These are phyloP conservation scores for Parietichytrium sp. DNA, from an alignment of 108 stramenopile species.

Conservation along the genomic window DNA sequence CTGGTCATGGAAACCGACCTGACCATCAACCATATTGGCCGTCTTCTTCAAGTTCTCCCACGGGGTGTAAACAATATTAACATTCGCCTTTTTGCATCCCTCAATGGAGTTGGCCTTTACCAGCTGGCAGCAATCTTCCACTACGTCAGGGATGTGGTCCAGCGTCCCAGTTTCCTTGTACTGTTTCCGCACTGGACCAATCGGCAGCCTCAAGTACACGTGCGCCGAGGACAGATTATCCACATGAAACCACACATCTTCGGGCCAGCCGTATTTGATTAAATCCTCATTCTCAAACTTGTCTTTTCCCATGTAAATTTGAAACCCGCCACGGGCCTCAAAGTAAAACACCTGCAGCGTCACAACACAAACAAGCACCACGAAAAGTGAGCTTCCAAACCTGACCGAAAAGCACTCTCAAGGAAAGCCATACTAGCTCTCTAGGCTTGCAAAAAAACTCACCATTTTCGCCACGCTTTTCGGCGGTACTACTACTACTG, in stretches of 20 bases:
- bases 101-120: conserved; percentile 69
- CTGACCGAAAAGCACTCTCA: too few species aligned
- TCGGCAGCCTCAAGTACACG: conserved; percentile 74
- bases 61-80: conserved; percentile 65
- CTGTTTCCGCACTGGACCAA: conserved; percentile 19
- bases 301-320: conserved; percentile 69
- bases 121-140: conserved; percentile 48
- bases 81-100: conserved; percentile 59
- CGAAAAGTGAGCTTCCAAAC: too few species aligned
- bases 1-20: conserved; percentile 65
- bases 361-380: too few species aligned
- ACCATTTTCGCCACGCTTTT: too few species aligned
- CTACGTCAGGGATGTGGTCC: conserved; percentile 24
- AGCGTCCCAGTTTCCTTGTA: not conserved
- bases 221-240: conserved; percentile 94
- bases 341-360: conserved; percentile 36
- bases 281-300: conserved; percentile 96
- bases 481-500: too few species aligned
- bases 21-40: conserved; percentile 61
- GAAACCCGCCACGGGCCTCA: not conserved
- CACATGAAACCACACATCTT: conserved; percentile 94
- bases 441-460: too few species aligned
- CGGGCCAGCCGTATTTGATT: conserved; percentile 89
- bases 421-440: too few species aligned
- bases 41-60: conserved; percentile 67